These are phyloP conservation scores for Nothophytophthora sp. DNA, from an alignment of 352 stramenopile genomes.

Conservation along the genomic window DNA sequence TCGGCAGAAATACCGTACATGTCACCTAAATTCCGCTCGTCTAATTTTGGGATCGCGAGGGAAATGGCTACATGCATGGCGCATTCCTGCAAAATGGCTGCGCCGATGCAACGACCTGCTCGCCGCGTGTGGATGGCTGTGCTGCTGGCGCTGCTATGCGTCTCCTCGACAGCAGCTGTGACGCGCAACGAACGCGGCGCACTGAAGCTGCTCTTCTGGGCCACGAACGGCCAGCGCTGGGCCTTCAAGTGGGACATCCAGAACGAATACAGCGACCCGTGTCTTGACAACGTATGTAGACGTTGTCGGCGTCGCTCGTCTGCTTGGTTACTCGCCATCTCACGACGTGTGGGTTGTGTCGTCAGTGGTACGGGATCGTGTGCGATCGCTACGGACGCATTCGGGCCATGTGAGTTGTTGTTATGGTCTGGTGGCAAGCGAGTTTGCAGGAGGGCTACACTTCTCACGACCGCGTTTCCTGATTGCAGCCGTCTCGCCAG, in stretches of 20 bases:
- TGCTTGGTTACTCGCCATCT: neutral
- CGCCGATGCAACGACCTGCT: neutral
- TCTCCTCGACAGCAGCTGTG: conserved; percentile 1
- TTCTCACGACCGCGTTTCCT: neutral
- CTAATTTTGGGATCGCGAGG: too few species aligned
- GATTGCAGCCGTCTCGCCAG: conserved; percentile 38
- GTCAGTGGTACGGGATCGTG: conserved; percentile 65
- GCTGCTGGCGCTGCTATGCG: conserved; percentile 6
- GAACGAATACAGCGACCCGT: conserved; percentile 68
- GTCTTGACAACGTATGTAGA: conserved; percentile 37
- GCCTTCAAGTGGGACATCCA: conserved; percentile 58
- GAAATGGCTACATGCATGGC: conserved; percentile 3
- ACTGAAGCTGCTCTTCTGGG: conserved; percentile 72
- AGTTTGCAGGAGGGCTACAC: neutral
- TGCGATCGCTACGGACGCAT: conserved; percentile 58
- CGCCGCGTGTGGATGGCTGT: neutral
- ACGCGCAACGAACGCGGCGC: conserved; percentile 53
- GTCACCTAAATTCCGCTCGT: too few species aligned
- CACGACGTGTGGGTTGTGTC: neutral
- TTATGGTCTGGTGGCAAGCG: neutral
- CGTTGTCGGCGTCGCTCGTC: neutral
- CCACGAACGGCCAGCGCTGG: conserved; percentile 55
- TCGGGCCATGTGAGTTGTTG: conserved; percentile 49
- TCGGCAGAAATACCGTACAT: neutral
- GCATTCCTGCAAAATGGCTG: conserved; percentile 8